Evolutionary conservation across 2,329 filamentous ascomycete species (phyloP), one percentile per base, ranked within the genome.

Genomic region (Colletotrichum abscissum): DNA sequence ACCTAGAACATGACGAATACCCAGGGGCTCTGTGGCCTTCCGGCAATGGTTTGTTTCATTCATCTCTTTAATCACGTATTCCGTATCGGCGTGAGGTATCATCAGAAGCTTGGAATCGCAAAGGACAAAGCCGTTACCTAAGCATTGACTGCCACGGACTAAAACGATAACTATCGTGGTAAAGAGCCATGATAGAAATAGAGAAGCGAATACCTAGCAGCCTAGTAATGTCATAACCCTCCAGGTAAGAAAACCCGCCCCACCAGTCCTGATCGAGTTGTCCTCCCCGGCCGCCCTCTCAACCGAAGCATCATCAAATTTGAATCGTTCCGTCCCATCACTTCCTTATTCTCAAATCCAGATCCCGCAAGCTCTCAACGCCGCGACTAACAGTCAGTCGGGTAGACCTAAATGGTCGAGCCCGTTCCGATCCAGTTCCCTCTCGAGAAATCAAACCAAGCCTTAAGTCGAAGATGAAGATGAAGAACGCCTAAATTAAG

Each of bases 111-210:
- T 42, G 38, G 19, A 42, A 16, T 35, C 11, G 33, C 11, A 12
- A 49, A 24, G n/a, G 14, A 49, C 14, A 16, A 46, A 42, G 60
- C 35, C 24, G 22, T 56, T 69, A 19, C 28, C 16, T 63, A n/a
- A 62, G 26, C 64, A 55, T 28, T 57, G 22, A 38, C 63, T 72
- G 26, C 35, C 35, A 68, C 26, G 58, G 52, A 67, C 22, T 57
- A 30, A 35, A 69, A 14, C 30, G 46, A 54, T 52, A 54, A 46
- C 14, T 63, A 52, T 59, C 24, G 19, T 52, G 33, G 22, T 46
- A 35, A 52, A 62, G 8, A 71, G 56, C 35, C 63, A 54, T 56
- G 33, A 16, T 63, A 72, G 38, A 72, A 28, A 72, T 46, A 38
- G 54, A 59, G 30, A 72, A 30, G 16, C 52, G 52, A 22, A 57